Evolutionary conservation across 352 stramenopile species (phyloP), one percentile per base, ranked within the genome.

Genomic region (Globisporangium camurandrum): DNA sequence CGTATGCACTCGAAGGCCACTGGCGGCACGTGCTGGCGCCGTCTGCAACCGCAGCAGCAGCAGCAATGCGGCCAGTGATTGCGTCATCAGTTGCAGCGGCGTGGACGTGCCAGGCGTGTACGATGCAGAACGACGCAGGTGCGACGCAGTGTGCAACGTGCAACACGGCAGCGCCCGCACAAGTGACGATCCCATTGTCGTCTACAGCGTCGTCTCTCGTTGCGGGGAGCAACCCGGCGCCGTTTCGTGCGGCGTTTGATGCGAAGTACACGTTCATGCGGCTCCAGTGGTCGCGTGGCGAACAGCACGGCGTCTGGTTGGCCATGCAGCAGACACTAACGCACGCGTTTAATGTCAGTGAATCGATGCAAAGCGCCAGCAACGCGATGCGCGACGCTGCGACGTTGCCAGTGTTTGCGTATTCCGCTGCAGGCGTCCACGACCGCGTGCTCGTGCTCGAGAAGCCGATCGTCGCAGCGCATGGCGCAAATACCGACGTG

Each of bases 261-360:
- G 54, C 64, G 40, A 77, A 54, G 36, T 61, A 75, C 42, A 78
- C 67, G 2, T 90, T 94, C 54, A 86, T 93, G 79, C 66, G 79
- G 10, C 60, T 94, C 39, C 71, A 58, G 30, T 94, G 84, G 84
- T 89, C 79, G 20, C 76, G 84, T 23, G 84, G 84, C 0, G 84
- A 94, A 34, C 75, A 93, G 43, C 71, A 84, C 33, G 84, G 84
- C 27, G 74, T 88, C 3, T 94, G 84, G 84, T 51, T 94, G 17
- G 84, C 84, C 3, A 66, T 59, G 22, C 69, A 72, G 61, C 54
- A 82, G 47, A 28, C 26, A 12, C 34, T 70, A 4, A 43, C 57
- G 28, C 49, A 23, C 24, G 30, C 14, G 28, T 87, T 86, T 40
- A 61, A 84, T 33, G 44, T 88, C 16, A 31, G 46, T 10, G 49